Evolutionary conservation across 2,329 filamentous ascomycete genomes (phyloP), one percentile per base, ranked within the genome.

Genomic region (Botrytis cinerea): DNA sequence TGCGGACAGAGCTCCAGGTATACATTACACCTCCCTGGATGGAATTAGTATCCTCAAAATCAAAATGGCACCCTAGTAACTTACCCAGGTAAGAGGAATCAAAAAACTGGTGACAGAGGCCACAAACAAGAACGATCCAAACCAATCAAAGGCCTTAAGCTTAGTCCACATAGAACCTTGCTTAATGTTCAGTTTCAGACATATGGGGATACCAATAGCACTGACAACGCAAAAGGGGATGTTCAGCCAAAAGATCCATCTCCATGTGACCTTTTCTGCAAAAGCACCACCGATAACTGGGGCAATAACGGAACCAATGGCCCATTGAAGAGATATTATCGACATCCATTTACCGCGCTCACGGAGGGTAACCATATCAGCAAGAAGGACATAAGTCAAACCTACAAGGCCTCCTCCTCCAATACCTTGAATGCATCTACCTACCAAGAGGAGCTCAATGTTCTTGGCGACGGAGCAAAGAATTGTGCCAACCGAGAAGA

Each of bases 121-220:
- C 18, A 91, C 83, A 78, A 93, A 92, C 4, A 93, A 78, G 1
- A 87, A 76, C 6, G 87, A 86, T 3, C 91, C 91, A 48, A 88
- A 73, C 85, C 87, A 92, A 79, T 93, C 90, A 38, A 93, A 78
- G 1, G 70, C 64, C 48, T 75, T 74, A 10, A 80, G 68, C 51
- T 76, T 77, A 38, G 54, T 69, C 70, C 51, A 74, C 9, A 77
- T 71, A 10, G 74, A 78, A 8, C 77, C 78, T 67, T 77, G 72
- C 61, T 75, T 77, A 2, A 61, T 57, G 62, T 74, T 75, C 28
- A 79, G 67, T 32, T 70, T 70, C 16, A 80, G 70, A 64, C 74
- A 80, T 16, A 80, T 73, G 4, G 77, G 78, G 66, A 80, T 77
- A 1, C 74, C 72, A 18, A 77, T 62, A n/a, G 71, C 71, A 66